These are phyloP conservation scores for Entomortierella chlamydospora DNA, from an alignment of 192 early-diverging fungal genomes.

Conservation along the genomic window DNA sequence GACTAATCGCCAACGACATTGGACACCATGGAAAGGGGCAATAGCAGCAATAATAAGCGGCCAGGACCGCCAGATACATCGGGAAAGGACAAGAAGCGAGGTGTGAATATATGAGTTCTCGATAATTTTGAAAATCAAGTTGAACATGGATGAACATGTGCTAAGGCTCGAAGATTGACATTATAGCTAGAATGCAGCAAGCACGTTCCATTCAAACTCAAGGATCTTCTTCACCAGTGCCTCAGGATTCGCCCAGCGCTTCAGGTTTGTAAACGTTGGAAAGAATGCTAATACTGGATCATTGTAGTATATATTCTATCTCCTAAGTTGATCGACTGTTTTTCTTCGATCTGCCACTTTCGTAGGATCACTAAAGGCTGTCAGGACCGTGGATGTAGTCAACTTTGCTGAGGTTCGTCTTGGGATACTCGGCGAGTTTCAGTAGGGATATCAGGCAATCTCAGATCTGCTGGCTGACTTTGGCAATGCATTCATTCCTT, in stretches of 20 bases:
- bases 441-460: background rate
- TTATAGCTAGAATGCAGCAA: slow-evolving; percentile 41
- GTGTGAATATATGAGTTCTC: background rate
- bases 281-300: background rate
- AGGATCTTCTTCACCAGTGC: slow-evolving; percentile 1
- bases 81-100: slow-evolving; percentile 53
- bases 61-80: slow-evolving; percentile 12
- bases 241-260: background rate
- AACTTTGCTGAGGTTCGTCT: slow-evolving; percentile 66
- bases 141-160: background rate
- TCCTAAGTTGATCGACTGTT: background rate
- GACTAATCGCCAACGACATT: background rate
- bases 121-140: background rate
- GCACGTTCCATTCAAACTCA: slow-evolving; percentile 46
- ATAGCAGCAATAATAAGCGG: slow-evolving; percentile 35
- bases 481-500: background rate
- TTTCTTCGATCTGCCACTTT: background rate
- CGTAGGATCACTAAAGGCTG: slow-evolving; percentile 23
- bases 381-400: slow-evolving; percentile 63
- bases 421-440: background rate
- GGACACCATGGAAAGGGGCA: background rate
- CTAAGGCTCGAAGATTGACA: background rate
- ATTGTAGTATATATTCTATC: background rate
- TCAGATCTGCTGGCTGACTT: background rate
- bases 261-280: background rate